Evolutionary conservation across 2,329 filamentous ascomycete species (phyloP), one percentile per base, ranked within the genome.

Genomic region (Fonsecaea erecta): DNA sequence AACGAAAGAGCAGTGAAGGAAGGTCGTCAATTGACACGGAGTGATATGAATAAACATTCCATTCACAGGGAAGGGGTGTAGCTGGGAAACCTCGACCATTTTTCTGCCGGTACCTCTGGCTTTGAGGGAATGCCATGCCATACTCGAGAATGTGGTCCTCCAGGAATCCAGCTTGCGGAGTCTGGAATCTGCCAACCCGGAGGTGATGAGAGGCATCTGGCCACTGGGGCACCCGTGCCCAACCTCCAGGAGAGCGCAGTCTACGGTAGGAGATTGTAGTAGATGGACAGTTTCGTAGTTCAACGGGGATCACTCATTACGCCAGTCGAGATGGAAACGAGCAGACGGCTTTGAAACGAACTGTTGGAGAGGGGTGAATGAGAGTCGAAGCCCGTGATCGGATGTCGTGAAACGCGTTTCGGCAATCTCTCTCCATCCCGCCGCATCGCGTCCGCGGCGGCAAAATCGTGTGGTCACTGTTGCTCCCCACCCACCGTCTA

Each of bases 401-500:
- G 37, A 21, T 6, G 16, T 7, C n/a, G 37, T 60, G 57, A 60
- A 52, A 60, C 60, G 60, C 60, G 60, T 56, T 62, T 62, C 60
- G 59, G 59, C 59, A 46, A 61, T 55, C 59, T 48, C 26, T 54
- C 35, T 52, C 57, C 52, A 56, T 60, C 54, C 60, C 56, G 56
- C 56, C 51, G 53, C 43, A 64, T 62, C 61, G 57, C 65, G 61
- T 64, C 37, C 32, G 34, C 56, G 18, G 58, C 62, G 57, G 26
- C 54, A 46, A 35, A 60, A 62, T 67, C 61, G 59, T 62, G 26
- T 65, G 63, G 63, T 21, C 21, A n/a, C 32, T 48, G 48, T 48
- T 64, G 28, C 28, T 63, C 60, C 40, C 28, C 62, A 52, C 62
- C 52, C 28, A 16, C 40, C 52, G 32, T 52, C 52, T 52, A 21